phyloP scores from a whole-genome alignment of 129 eudicot species.

The Cynara cardunculus region DNA sequence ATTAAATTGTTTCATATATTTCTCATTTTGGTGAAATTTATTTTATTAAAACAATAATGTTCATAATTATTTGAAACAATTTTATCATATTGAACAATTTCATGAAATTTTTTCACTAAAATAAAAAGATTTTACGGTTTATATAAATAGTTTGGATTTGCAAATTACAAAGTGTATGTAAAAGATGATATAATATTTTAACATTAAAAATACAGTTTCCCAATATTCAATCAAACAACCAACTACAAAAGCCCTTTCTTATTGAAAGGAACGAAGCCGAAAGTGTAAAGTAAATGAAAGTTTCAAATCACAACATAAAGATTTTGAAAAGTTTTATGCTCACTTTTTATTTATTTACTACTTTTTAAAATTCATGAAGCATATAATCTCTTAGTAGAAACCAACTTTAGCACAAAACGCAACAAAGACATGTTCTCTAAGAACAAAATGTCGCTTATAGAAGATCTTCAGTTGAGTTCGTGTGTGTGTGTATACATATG shows the following conservation, averaged over 20 bases:
- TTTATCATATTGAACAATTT: too few relatives aligned
- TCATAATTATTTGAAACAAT: too few relatives aligned
- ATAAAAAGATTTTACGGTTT: too few relatives aligned
- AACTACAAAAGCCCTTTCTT: neutral
- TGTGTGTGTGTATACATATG: neutral
- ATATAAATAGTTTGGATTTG: too few relatives aligned
- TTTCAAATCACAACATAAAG: neutral
- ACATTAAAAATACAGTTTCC: neutral
- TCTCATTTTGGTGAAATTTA: too few relatives aligned
- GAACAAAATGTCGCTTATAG: neutral
- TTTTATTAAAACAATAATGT: too few relatives aligned
- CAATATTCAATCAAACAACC: neutral
- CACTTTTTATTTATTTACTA: neutral
- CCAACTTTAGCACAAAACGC: neutral
- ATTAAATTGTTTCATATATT: too few relatives aligned
- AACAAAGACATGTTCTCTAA: neutral
- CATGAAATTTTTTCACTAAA: too few relatives aligned
- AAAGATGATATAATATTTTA: neutral
- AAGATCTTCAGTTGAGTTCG: too few relatives aligned
- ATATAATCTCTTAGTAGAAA: neutral
- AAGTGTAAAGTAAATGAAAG: neutral
- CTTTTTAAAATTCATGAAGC: neutral
- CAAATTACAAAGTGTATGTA: too few relatives aligned
- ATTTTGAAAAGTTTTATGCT: neutral
- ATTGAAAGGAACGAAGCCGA: neutral